phyloP scores from a whole-genome alignment of 768 basidiomycete species.

The Leccinum subtestaceum region DNA sequence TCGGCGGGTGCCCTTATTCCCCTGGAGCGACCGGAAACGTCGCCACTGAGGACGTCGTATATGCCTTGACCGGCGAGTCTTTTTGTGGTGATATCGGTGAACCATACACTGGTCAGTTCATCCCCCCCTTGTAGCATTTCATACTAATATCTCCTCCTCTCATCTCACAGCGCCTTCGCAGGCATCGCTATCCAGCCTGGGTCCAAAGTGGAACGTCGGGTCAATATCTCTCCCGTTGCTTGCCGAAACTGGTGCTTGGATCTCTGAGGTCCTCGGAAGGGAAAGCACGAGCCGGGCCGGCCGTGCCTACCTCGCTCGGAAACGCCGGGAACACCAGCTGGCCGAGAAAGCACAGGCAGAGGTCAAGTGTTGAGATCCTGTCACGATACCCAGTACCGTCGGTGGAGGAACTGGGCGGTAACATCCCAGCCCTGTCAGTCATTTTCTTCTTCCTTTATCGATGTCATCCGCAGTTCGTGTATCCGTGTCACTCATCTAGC shows the following conservation, averaged over 20 bases:
- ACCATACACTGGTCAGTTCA: constrained; percentile 21
- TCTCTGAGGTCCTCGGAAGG: constrained; percentile 62
- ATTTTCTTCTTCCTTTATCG: not conserved
- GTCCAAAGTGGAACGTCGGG: constrained; percentile 32
- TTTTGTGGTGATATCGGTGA: constrained; percentile 50
- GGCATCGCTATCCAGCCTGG: not conserved
- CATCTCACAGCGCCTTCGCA: not conserved
- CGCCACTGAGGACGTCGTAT: constrained; percentile 88
- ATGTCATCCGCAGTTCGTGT: not conserved
- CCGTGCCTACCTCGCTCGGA: constrained; percentile 60
- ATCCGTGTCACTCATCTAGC: not conserved
- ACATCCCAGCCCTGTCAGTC: not conserved
- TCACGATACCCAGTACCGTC: too few relatives aligned
- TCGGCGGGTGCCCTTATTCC: constrained; percentile 95
- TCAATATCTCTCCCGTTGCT: constrained; percentile 62
- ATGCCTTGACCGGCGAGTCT: constrained; percentile 67
- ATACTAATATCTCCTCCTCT: not conserved
- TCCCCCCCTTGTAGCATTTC: too few relatives aligned
- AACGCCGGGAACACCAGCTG: constrained; percentile 33
- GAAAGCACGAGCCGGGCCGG: constrained; percentile 77
- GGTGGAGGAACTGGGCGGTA: too few relatives aligned
- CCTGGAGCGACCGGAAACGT: constrained; percentile 96
- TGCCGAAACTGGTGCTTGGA: constrained; percentile 80
- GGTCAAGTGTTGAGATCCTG: constrained; percentile 3
- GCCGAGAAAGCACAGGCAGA: constrained; percentile 14